phyloP scores from a whole-genome alignment of 2,329 filamentous ascomycete species.

The Bipolaris cookei region DNA sequence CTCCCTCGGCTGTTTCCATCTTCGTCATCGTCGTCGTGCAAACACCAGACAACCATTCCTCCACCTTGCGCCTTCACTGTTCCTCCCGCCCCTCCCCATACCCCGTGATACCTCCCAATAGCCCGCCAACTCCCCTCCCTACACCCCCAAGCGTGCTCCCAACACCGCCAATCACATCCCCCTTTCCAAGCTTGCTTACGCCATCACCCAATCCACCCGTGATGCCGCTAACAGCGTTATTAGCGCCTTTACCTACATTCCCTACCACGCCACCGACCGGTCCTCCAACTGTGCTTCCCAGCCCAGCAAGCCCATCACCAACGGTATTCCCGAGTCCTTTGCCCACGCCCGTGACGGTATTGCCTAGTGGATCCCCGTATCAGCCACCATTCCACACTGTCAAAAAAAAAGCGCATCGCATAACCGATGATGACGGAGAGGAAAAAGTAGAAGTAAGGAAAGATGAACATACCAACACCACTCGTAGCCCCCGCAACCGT shows the following conservation, averaged over 20 bases:
- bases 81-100: constrained; percentile 33
- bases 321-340: constrained; percentile 46
- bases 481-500: constrained; percentile 47
- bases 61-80: constrained; percentile 23
- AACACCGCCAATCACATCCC: constrained; percentile 54
- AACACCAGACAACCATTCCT: constrained; percentile 15
- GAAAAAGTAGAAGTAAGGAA: too few species aligned
- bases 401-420: not conserved
- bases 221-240: constrained; percentile 51
- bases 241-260: constrained; percentile 52
- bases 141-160: constrained; percentile 53
- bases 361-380: constrained; percentile 26
- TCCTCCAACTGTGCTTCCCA: constrained; percentile 46
- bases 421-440: too few species aligned
- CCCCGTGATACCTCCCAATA: constrained; percentile 43
- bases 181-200: constrained; percentile 53
- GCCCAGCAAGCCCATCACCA: constrained; percentile 48
- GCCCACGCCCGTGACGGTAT: constrained; percentile 46
- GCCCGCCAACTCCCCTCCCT: constrained; percentile 44
- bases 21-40: too few species aligned
- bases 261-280: constrained; percentile 52
- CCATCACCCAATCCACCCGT: constrained; percentile 54
- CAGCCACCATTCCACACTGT: not conserved
- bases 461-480: constrained; percentile 35
- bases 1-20: not conserved